phyloP scores from a whole-genome alignment of 257 asterid genomes.

The Rhazya stricta region DNA sequence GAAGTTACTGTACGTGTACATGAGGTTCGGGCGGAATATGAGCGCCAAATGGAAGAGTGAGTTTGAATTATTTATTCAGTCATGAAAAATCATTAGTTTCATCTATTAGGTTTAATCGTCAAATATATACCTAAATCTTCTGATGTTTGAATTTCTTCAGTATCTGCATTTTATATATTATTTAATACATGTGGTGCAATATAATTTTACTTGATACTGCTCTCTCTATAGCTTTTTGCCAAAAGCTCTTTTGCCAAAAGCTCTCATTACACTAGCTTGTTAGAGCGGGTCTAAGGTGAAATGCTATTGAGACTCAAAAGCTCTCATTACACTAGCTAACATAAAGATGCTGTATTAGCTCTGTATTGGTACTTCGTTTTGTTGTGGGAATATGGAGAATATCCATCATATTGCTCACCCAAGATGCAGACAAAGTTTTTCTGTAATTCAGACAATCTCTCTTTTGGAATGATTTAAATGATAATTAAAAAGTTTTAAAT shows the following conservation, averaged over 20 bases:
- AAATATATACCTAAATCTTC: not conserved
- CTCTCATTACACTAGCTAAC: too few species aligned
- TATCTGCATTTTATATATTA: not conserved
- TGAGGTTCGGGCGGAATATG: slow-evolving; percentile 89
- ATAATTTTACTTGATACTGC: not conserved
- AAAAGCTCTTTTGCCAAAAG: not conserved
- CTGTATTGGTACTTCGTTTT: not conserved
- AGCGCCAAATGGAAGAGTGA: slow-evolving; percentile 92
- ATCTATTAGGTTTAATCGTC: not conserved
- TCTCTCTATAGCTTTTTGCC: not conserved
- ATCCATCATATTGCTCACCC: not conserved
- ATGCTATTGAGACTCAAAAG: not conserved
- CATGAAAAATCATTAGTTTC: not conserved
- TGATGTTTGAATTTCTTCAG: not conserved
- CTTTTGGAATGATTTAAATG: not conserved
- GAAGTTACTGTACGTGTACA: slow-evolving; percentile 91
- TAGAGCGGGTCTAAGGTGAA: not conserved
- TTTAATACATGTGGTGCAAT: not conserved
- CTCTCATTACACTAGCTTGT: not conserved
- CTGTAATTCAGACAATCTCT: not conserved
- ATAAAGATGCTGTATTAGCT: not conserved
- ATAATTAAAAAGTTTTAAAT: not conserved
- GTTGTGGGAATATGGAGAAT: not conserved
- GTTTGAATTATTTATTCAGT: slow-evolving; percentile 20
- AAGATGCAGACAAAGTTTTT: not conserved